Base-by-base conservation (phyloP, 352 stramenopile species). In the Phytophthora uliginosa region DNA sequence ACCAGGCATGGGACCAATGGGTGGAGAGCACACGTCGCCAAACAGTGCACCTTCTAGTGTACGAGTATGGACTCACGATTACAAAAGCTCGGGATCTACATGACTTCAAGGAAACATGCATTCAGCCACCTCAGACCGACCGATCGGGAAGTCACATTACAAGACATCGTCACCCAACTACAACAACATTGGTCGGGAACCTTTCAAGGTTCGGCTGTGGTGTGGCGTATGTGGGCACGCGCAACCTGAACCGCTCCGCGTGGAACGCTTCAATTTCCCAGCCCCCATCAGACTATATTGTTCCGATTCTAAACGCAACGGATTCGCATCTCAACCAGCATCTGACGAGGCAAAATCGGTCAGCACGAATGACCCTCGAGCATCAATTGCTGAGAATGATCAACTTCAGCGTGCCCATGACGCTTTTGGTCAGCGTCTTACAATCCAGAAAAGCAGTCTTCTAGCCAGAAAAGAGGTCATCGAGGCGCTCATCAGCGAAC, bases 191-290 rank as follows among this genome's bases (percentile, higher is more conserved):
- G 24, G 59, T 47, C 6, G 36, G 36, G 15, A 7, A 45, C 36
- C 12, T 45, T 45, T 45, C 36, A 45, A 45, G 36, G 36, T 9
- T 7, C 36, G 15, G 36, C 36, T 45, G 36, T 45, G 36, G 36
- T 45, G 12, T 69, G 63, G 63, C 62, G 69, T 4, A 66, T 76
- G 68, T 76, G 62, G 63, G 57, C 63, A 59, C 62, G 13, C 42
- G 13, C 42, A 71, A 63, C 36, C 13, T 59, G 12, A 54, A 72
- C 55, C 48, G 48, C 7, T 63, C 51, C n/a, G 45, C 31, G 7
- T 67, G 66, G 66, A 56, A 45, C 12, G 7, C 36, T 45, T 45
- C 36, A 45, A 45, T 45, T 45, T 45, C 36, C 36, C 7, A 45
- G 36, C 36, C 36, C 7, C 36, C 36, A 9, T 9, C 36, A 45